These are phyloP conservation scores for Bipolaris cookei DNA, from an alignment of 2,329 filamentous ascomycete genomes.

Conservation along the genomic window DNA sequence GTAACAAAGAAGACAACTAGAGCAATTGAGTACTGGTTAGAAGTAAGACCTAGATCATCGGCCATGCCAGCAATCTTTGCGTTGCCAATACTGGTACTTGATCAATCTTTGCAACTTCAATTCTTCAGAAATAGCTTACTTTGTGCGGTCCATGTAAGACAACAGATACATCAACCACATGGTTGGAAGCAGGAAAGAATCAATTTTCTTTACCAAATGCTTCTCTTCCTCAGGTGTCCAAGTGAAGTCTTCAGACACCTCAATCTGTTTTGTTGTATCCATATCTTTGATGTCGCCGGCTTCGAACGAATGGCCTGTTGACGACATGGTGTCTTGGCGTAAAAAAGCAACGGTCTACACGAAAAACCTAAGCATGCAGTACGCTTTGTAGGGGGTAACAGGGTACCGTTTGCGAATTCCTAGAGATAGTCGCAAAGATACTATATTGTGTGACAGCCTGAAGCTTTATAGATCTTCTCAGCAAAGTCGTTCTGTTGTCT, in stretches of 20 bases:
- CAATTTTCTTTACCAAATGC: slow-evolving; percentile 57
- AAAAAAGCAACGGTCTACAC: not conserved
- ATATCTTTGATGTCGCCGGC: slow-evolving; percentile 32
- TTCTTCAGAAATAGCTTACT: slow-evolving; percentile 29
- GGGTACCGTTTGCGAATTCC: not conserved
- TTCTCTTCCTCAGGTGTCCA: slow-evolving; percentile 60
- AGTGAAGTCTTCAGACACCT: slow-evolving; percentile 52
- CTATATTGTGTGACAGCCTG: slow-evolving; percentile 8
- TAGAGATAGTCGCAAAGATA: not conserved
- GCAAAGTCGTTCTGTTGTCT: slow-evolving; percentile 8
- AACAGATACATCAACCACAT: slow-evolving; percentile 60
- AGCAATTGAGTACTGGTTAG: slow-evolving; percentile 58
- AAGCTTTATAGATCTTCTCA: slow-evolving; percentile 33
- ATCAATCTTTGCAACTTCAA: not conserved
- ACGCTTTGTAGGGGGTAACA: not conserved
- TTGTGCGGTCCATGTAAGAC: slow-evolving; percentile 55
- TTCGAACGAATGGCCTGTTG: slow-evolving; percentile 30
- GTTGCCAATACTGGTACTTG: slow-evolving; percentile 51
- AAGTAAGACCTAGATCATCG: slow-evolving; percentile 54
- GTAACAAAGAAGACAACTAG: slow-evolving; percentile 61
- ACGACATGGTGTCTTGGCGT: slow-evolving; percentile 29
- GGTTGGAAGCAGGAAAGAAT: slow-evolving; percentile 54
- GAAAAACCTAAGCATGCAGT: not conserved
- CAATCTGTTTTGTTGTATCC: slow-evolving; percentile 52
- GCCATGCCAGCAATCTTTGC: slow-evolving; percentile 61